These are phyloP conservation scores for Sphenostylis stenocarpa DNA, from an alignment of 306 rosid species.

Conservation along the genomic window DNA sequence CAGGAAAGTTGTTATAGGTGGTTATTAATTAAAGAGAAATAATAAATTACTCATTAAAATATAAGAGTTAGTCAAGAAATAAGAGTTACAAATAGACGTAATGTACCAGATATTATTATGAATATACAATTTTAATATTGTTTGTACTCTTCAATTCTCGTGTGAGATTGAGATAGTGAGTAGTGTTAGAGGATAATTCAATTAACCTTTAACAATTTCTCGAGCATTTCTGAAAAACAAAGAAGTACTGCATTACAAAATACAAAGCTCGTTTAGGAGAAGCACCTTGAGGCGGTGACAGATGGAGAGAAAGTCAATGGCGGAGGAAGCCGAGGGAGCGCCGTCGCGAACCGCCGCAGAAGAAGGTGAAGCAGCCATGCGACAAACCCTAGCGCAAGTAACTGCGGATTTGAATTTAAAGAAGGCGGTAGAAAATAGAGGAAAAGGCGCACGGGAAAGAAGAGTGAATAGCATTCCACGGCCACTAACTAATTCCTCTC, in stretches of 20 bases:
- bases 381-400: conserved; percentile 20
- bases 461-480: conserved; percentile 12
- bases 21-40: too few species aligned
- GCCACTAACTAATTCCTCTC: not conserved
- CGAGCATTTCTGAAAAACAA: conserved; percentile 1
- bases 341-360: conserved; percentile 30
- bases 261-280: not conserved
- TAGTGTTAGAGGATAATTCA: too few species aligned
- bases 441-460: not conserved
- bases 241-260: not conserved
- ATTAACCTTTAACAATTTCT: too few species aligned
- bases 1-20: too few species aligned
- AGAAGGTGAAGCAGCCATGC: conserved; percentile 27
- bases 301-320: conserved; percentile 78
- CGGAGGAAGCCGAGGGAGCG: conserved; percentile 57
- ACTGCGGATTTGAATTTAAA: conserved; percentile 25
- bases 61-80: too few species aligned
- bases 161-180: too few species aligned
- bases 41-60: too few species aligned
- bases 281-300: conserved; percentile 75
- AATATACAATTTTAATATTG: too few species aligned
- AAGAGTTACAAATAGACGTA: too few species aligned
- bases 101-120: too few species aligned
- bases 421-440: conserved; percentile 11
- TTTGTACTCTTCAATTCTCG: too few species aligned